Evolutionary conservation across 768 basidiomycete genomes (phyloP).

Genomic region (Agrocybe pediades): DNA sequence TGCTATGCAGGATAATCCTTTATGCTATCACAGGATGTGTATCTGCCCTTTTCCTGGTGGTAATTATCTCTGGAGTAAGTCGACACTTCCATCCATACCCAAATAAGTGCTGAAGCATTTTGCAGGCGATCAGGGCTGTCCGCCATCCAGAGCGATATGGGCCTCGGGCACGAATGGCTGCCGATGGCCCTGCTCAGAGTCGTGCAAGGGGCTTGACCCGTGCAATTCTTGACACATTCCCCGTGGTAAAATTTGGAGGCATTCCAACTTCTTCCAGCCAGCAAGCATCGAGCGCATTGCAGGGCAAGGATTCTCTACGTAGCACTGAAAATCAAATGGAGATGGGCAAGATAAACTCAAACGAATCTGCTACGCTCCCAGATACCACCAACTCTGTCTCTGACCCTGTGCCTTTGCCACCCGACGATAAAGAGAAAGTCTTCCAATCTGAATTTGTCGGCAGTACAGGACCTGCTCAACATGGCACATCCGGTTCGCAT

Average conservation of each 20-base stretch:
- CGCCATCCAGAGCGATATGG: conserved; percentile 93
- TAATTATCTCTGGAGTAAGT: conserved; percentile 82
- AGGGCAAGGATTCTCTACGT: conserved; percentile 27
- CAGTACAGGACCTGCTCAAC: not conserved
- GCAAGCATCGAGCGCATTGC: not conserved
- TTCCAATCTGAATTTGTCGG: not conserved
- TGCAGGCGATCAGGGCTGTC: conserved; percentile 75
- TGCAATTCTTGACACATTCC: conserved; percentile 95
- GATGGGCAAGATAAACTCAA: conserved; percentile 8
- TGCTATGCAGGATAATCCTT: conserved; percentile 63
- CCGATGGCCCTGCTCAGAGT: conserved; percentile 49
- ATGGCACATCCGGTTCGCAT: conserved; percentile 6
- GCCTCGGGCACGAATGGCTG: conserved; percentile 52
- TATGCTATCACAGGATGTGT: conserved; percentile 92
- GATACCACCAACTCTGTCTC: not conserved
- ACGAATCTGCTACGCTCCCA: not conserved
- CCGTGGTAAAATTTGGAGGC: conserved; percentile 81
- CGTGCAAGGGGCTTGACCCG: conserved; percentile 85
- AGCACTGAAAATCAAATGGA: conserved; percentile 18
- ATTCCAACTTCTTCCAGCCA: conserved; percentile 5
- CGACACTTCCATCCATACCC: not conserved
- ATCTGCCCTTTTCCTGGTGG: conserved; percentile 79
- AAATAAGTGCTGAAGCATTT: conserved; percentile 9
- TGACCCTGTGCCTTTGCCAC: not conserved
- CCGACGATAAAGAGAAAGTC: not conserved